phyloP scores from a whole-genome alignment of 306 rosid species.

The Neltuma alba region DNA sequence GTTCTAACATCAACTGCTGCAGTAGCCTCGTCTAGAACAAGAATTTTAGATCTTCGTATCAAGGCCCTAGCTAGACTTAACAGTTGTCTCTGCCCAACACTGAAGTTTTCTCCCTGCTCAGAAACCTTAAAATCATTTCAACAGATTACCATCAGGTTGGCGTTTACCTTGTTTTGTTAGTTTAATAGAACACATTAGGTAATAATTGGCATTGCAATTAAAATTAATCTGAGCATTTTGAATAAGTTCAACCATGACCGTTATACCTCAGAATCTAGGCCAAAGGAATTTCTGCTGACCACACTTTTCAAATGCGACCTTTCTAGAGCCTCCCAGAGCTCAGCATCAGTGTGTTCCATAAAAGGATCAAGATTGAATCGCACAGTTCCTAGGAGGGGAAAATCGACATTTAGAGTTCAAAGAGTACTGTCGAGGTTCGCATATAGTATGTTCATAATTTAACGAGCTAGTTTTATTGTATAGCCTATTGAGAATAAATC shows the following conservation, averaged over 20 bases:
- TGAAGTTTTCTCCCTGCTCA: conserved; percentile 92
- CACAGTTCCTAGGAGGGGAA: conserved; percentile 59
- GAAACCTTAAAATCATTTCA: conserved; percentile 58
- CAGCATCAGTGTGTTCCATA: conserved; percentile 73
- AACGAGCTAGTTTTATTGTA: neutral
- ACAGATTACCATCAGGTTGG: conserved; percentile 17
- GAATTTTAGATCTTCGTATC: conserved; percentile 82
- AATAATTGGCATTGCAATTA: neutral
- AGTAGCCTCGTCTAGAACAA: conserved; percentile 95
- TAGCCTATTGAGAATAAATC: neutral
- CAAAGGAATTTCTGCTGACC: conserved; percentile 63
- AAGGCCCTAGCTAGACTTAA: conserved; percentile 87
- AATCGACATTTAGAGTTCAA: conserved; percentile 13
- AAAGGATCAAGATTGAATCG: conserved; percentile 91
- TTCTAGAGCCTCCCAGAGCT: conserved; percentile 87
- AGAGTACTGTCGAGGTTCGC: neutral
- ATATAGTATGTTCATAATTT: neutral
- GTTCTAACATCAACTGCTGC: conserved; percentile 94
- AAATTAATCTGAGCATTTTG: neutral
- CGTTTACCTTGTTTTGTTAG: neutral
- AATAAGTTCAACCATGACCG: conserved; percentile 15
- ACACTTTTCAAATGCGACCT: conserved; percentile 82
- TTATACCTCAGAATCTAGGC: conserved; percentile 90
- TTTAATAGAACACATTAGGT: neutral
- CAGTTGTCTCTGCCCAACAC: conserved; percentile 92